Evolutionary conservation across 352 stramenopile species (phyloP).

Genomic region (Phytophthora multivora): DNA sequence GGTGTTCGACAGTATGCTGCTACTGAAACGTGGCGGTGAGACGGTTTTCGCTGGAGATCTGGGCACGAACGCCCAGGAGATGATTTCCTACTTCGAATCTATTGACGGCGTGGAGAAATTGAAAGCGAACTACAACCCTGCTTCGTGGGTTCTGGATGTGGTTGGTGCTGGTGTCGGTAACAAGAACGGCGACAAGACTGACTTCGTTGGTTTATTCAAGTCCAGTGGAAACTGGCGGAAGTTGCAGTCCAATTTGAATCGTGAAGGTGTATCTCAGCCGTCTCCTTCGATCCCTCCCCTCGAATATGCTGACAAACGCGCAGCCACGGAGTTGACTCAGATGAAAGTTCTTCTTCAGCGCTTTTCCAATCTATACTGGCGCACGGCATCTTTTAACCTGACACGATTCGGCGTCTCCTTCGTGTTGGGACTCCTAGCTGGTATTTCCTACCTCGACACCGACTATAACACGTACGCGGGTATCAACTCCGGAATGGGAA

Average conservation of each 20-base stretch:
- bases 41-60: constrained; percentile 13
- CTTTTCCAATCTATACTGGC: constrained; percentile 19
- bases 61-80: constrained; percentile 14
- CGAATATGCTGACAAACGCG: constrained; percentile 15
- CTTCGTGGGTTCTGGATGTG: constrained; percentile 19
- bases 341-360: constrained; percentile 18
- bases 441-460: constrained; percentile 5
- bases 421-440: background rate
- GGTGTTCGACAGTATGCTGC: constrained; percentile 16
- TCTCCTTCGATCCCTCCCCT: constrained; percentile 3
- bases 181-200: background rate
- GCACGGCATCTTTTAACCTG: constrained; percentile 21
- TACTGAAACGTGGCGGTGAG: constrained; percentile 21
- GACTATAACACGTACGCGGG: constrained; percentile 9
- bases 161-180: constrained; percentile 21
- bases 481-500: constrained; percentile 18
- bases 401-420: constrained; percentile 11
- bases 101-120: constrained; percentile 17
- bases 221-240: background rate
- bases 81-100: constrained; percentile 17
- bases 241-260: constrained; percentile 5
- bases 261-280: constrained; percentile 1
- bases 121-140: constrained; percentile 3
- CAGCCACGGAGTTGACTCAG: constrained; percentile 17
- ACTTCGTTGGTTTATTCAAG: constrained; percentile 14